Conservation (phyloP, 2,329 filamentous ascomycete species). For the Fusarium sp. region DNA sequence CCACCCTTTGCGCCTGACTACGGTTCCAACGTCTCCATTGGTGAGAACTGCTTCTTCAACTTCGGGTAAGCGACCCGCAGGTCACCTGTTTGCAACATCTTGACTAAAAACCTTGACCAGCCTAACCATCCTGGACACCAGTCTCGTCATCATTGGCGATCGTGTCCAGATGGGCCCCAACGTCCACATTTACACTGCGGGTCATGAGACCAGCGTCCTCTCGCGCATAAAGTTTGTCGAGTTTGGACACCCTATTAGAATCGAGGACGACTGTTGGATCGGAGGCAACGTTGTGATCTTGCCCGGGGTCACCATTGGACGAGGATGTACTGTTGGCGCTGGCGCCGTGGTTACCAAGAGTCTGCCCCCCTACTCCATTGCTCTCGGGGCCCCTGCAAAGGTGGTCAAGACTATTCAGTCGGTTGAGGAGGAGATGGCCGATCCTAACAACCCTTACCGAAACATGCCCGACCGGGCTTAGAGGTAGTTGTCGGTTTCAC, state of each 20-base stretch:
- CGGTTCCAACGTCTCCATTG: slow-evolving; percentile 73
- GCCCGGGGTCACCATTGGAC: slow-evolving; percentile 65
- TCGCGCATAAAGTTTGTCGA: slow-evolving; percentile 61
- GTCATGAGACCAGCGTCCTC: slow-evolving; percentile 75
- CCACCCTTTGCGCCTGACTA: slow-evolving; percentile 74
- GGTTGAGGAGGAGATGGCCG: slow-evolving; percentile 46
- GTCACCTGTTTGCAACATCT: fast-evolving
- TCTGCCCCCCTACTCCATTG: slow-evolving; percentile 61
- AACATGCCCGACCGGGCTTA: slow-evolving; percentile 45
- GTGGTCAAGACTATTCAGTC: slow-evolving; percentile 61
- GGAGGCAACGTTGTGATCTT: slow-evolving; percentile 63
- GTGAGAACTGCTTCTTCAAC: slow-evolving; percentile 73
- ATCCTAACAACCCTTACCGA: slow-evolving; percentile 41
- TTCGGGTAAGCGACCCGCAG: slow-evolving; percentile 46
- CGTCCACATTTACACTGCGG: slow-evolving; percentile 77
- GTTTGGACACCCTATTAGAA: slow-evolving; percentile 59
- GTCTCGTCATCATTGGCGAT: slow-evolving; percentile 75
- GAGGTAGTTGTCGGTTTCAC: background rate
- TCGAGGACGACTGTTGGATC: slow-evolving; percentile 68
- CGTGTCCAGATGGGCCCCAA: slow-evolving; percentile 79
- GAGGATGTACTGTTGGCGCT: slow-evolving; percentile 63
- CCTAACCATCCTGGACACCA: slow-evolving; percentile 78
- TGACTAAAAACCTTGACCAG: slow-evolving; percentile 36
- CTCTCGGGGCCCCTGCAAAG: slow-evolving; percentile 60
- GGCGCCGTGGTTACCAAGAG: slow-evolving; percentile 63